Percentiles rank a stretch among this genome's conserved stretches.
Conservation (phyloP, 2,329 filamentous ascomycete species). For the Trichoderma sp. region DNA sequence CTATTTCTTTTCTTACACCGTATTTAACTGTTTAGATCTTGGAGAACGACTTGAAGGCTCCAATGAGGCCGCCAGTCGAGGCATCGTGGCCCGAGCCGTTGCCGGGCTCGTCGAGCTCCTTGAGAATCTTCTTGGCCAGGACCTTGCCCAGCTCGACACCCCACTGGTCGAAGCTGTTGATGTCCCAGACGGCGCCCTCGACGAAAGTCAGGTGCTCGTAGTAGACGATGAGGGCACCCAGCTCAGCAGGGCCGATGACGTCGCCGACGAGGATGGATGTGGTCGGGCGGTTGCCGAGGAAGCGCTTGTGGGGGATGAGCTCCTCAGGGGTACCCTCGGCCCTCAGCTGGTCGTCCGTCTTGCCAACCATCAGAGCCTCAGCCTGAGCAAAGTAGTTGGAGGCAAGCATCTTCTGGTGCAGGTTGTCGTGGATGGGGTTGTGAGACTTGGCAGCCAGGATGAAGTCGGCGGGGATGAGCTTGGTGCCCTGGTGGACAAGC, state of each 20-base stretch:
- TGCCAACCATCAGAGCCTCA: conserved; percentile 88
- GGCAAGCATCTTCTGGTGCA: conserved; percentile 95
- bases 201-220: conserved; percentile 99
- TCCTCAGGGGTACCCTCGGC: conserved; percentile 71
- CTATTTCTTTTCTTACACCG: background rate
- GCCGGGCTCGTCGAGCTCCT: conserved; percentile 79
- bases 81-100: conserved; percentile 75
- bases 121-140: conserved; percentile 86
- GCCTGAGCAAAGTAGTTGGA: conserved; percentile 91
- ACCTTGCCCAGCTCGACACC: conserved; percentile 98
- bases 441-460: conserved; percentile 95
- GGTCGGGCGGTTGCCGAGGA: conserved; percentile 95
- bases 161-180: conserved; percentile 99
- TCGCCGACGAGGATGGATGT: conserved; percentile 89
- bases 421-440: conserved; percentile 89
- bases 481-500: conserved; percentile 97
- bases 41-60: conserved; percentile 81
- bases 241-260: conserved; percentile 89
- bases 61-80: conserved; percentile 86
- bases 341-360: conserved; percentile 77
- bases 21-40: conserved; percentile 44
- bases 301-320: conserved; percentile 97
- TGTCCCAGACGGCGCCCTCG: conserved; percentile 97
- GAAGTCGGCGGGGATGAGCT: conserved; percentile 98
- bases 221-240: conserved; percentile 95